Evolutionary conservation across 2,329 filamentous ascomycete species (phyloP).

Genomic region (Truncatella angustata): DNA sequence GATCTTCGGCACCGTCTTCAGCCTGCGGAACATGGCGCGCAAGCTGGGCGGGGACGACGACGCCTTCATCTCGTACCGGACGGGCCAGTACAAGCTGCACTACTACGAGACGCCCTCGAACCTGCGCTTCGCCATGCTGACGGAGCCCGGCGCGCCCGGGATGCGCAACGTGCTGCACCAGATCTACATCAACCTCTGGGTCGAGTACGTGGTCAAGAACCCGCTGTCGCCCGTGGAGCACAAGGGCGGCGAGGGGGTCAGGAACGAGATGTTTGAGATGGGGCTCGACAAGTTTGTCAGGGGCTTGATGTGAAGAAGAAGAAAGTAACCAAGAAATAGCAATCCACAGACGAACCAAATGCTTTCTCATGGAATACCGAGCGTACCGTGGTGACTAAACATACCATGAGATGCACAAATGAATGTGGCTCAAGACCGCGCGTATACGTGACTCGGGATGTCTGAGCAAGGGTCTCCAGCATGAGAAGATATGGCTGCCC

Average conservation of each 20-base stretch:
- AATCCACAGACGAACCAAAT: background rate
- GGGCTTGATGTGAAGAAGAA: constrained; percentile 57
- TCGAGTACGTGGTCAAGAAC: constrained; percentile 84
- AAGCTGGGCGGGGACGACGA: constrained; percentile 94
- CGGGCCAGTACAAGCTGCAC: constrained; percentile 94
- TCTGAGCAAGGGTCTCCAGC: too few relatives aligned
- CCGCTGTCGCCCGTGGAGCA: constrained; percentile 68
- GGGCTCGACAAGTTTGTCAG: constrained; percentile 76
- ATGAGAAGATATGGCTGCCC: too few relatives aligned
- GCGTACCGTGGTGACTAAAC: too few relatives aligned
- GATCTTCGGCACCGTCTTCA: constrained; percentile 96
- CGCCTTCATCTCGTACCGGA: constrained; percentile 91
- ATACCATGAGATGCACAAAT: too few relatives aligned
- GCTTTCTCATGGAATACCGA: too few relatives aligned
- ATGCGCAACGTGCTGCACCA: constrained; percentile 95
- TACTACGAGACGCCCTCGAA: constrained; percentile 98
- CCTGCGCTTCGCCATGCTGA: constrained; percentile 95
- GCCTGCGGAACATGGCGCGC: constrained; percentile 91
- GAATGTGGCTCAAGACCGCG: too few relatives aligned
- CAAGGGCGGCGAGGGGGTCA: constrained; percentile 65
- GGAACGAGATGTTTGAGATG: constrained; percentile 69
- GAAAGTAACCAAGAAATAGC: too few relatives aligned
- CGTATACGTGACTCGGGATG: too few relatives aligned
- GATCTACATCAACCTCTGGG: constrained; percentile 97
- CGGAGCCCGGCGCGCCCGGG: constrained; percentile 82